phyloP scores from a whole-genome alignment of 768 basidiomycete genomes.

The Leccinum imitatum region DNA sequence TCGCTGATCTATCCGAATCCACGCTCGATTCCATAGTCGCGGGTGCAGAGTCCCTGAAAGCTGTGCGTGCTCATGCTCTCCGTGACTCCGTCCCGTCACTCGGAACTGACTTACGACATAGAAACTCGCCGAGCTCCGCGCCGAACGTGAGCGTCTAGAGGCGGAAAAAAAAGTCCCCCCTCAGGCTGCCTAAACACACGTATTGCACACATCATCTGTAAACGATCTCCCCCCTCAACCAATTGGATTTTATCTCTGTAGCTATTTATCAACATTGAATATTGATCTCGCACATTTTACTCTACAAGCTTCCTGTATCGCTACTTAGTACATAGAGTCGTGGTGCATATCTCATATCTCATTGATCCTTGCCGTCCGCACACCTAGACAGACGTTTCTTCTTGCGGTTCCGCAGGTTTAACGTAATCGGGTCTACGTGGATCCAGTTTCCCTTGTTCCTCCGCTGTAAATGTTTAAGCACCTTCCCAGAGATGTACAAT shows the following conservation, averaged over 20 bases:
- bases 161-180: conserved; percentile 41
- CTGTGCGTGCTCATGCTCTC: conserved; percentile 39
- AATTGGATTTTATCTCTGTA: conserved; percentile 34
- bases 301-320: background rate
- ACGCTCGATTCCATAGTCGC: conserved; percentile 61
- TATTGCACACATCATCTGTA: conserved; percentile 17
- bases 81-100: background rate
- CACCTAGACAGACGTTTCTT: conserved; percentile 17
- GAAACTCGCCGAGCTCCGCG: conserved; percentile 33
- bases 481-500: background rate
- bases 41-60: conserved; percentile 58
- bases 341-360: background rate
- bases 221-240: conserved; percentile 21
- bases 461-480: conserved; percentile 45
- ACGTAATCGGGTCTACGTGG: conserved; percentile 63
- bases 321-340: background rate
- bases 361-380: background rate
- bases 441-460: conserved; percentile 67
- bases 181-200: conserved; percentile 27
- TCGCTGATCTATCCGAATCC: conserved; percentile 64
- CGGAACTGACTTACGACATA: conserved; percentile 16
- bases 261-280: background rate
- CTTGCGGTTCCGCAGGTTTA: conserved; percentile 22
- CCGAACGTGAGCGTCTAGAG: conserved; percentile 39
- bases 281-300: background rate